phyloP scores from a whole-genome alignment of 768 basidiomycete species.

The Boletus fagicola region DNA sequence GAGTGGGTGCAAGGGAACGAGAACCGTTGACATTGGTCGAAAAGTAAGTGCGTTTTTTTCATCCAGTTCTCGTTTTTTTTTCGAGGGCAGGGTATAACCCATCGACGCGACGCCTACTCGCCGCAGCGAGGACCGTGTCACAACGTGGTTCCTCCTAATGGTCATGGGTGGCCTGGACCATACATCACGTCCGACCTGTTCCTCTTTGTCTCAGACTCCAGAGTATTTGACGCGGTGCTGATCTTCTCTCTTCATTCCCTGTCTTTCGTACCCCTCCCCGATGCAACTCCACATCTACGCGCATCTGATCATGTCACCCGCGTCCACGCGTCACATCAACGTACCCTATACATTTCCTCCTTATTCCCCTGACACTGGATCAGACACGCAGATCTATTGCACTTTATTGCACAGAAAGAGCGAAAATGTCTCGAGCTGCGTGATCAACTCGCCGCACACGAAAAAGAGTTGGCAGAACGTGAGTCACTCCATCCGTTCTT shows the following conservation, averaged over 20 bases:
- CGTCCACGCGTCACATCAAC: too few relatives aligned
- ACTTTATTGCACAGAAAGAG: conserved; percentile 84
- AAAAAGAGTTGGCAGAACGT: conserved; percentile 69
- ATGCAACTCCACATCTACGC: neutral
- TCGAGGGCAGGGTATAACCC: neutral
- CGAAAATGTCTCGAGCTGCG: conserved; percentile 79
- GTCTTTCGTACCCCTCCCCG: neutral
- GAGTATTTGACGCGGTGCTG: neutral
- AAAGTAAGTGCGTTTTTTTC: conserved; percentile 47
- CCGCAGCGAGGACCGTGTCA: neutral
- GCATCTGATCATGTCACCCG: neutral
- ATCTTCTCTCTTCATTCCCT: neutral
- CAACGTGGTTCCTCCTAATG: neutral
- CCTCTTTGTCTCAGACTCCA: neutral
- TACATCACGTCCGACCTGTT: neutral
- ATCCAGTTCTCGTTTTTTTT: neutral
- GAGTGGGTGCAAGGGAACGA: conserved; percentile 13
- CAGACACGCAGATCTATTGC: conserved; percentile 80
- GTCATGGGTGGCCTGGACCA: neutral
- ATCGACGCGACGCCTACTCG: neutral
- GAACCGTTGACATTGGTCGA: conserved; percentile 67
- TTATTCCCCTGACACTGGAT: neutral
- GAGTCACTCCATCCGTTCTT: conserved; percentile 19
- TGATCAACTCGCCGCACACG: conserved; percentile 67
- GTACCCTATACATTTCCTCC: neutral